phyloP scores from a whole-genome alignment of 2,329 filamentous ascomycete genomes.

The Pseudocercospora cruenta region DNA sequence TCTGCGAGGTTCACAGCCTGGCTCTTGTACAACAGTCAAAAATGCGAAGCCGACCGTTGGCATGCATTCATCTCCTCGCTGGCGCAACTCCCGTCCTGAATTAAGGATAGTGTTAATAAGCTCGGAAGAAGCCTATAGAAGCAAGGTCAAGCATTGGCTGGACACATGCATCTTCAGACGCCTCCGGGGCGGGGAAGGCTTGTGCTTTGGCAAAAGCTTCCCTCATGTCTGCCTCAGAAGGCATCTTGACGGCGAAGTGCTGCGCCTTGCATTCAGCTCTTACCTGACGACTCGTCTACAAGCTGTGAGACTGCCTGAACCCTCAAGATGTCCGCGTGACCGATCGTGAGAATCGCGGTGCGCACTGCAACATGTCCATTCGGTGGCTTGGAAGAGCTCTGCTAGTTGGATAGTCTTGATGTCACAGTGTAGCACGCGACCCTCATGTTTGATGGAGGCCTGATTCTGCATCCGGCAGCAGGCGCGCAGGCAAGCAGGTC shows the following conservation, averaged over 20 bases:
- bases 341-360: background rate
- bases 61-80: background rate
- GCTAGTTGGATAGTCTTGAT: background rate
- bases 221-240: background rate
- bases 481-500: background rate
- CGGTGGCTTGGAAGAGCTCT: background rate
- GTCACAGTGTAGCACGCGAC: background rate
- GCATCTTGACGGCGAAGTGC: conserved; percentile 1
- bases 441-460: background rate
- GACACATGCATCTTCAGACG: background rate
- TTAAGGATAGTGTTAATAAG: background rate
- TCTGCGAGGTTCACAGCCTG: background rate
- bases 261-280: background rate
- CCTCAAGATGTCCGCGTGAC: background rate
- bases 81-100: background rate
- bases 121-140: conserved; percentile 1
- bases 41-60: background rate
- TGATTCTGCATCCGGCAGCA: background rate
- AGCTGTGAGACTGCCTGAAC: background rate
- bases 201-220: conserved; percentile 6
- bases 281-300: background rate
- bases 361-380: background rate
- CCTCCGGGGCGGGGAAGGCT: background rate
- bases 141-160: background rate
- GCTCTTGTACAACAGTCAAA: background rate